A percentile compares a stretch with the other conserved stretches of the same genome.
Conservation (phyloP, 192 early-diverging fungal species). For the Gryganskiella cystojenkinii region DNA sequence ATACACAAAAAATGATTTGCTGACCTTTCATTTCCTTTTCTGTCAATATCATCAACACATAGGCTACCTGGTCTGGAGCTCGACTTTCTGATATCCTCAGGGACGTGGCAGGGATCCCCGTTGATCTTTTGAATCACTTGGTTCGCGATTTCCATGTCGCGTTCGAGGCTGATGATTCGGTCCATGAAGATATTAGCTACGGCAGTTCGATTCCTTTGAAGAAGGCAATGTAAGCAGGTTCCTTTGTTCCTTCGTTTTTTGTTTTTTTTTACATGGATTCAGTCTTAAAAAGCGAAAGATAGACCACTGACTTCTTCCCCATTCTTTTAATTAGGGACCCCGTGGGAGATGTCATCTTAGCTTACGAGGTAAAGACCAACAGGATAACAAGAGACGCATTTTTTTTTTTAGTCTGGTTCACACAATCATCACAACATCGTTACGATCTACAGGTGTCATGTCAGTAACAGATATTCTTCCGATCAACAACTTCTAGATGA, state of each 20-base stretch:
- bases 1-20: neutral
- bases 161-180: slow-evolving; percentile 75
- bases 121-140: slow-evolving; percentile 60
- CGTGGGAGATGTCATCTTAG: slow-evolving; percentile 76
- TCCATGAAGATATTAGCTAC: slow-evolving; percentile 76
- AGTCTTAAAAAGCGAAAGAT: neutral
- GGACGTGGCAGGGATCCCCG: slow-evolving; percentile 63
- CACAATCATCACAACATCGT: neutral
- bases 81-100: slow-evolving; percentile 79
- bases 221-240: slow-evolving; percentile 66
- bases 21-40: neutral
- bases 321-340: slow-evolving; percentile 52
- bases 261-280: neutral
- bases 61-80: slow-evolving; percentile 84
- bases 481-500: slow-evolving; percentile 64
- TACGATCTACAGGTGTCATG: neutral
- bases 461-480: neutral
- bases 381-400: slow-evolving; percentile 29
- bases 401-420: neutral
- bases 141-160: slow-evolving; percentile 67
- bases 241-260: neutral
- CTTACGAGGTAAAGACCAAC: slow-evolving; percentile 69
- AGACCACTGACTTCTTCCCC: neutral
- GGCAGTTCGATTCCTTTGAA: slow-evolving; percentile 73
- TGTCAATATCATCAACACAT: slow-evolving; percentile 25